These are phyloP conservation scores for Usnea hakonensis DNA, from an alignment of 495 filamentous ascomycete species.

Conservation along the genomic window DNA sequence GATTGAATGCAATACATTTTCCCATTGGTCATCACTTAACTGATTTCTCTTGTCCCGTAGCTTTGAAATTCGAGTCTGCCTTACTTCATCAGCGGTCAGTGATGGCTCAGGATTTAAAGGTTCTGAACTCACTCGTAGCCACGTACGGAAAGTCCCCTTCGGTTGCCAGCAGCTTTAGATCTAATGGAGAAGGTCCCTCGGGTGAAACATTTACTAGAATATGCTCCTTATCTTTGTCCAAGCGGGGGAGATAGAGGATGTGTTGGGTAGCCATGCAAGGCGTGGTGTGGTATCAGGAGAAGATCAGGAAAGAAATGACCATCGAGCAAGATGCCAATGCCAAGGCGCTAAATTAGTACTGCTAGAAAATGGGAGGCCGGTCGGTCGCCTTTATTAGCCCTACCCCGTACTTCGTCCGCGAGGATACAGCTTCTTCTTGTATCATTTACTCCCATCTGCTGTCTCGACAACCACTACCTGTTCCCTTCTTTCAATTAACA, in stretches of 20 bases:
- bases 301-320: too few relatives aligned
- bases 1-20: slow-evolving; percentile 35
- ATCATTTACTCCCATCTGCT: background rate
- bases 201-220: slow-evolving; percentile 50
- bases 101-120: slow-evolving; percentile 12
- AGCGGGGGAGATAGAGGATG: slow-evolving; percentile 50
- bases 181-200: slow-evolving; percentile 42
- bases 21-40: slow-evolving; percentile 52
- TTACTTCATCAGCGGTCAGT: slow-evolving; percentile 38
- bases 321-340: background rate
- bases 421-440: slow-evolving; percentile 6
- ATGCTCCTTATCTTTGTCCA: slow-evolving; percentile 43
- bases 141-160: slow-evolving; percentile 57
- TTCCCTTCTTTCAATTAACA: slow-evolving; percentile 8
- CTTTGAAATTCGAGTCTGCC: slow-evolving; percentile 35
- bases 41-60: slow-evolving; percentile 47
- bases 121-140: slow-evolving; percentile 41
- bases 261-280: slow-evolving; percentile 22
- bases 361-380: background rate
- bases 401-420: too few relatives aligned
- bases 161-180: slow-evolving; percentile 60
- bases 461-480: slow-evolving; percentile 6
- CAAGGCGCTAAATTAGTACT: background rate
- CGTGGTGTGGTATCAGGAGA: slow-evolving; percentile 9
- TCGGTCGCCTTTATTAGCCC: background rate